Evolutionary conservation across 106 monocot genomes (phyloP).

Genomic region (Dendrobium chrysotoxum): DNA sequence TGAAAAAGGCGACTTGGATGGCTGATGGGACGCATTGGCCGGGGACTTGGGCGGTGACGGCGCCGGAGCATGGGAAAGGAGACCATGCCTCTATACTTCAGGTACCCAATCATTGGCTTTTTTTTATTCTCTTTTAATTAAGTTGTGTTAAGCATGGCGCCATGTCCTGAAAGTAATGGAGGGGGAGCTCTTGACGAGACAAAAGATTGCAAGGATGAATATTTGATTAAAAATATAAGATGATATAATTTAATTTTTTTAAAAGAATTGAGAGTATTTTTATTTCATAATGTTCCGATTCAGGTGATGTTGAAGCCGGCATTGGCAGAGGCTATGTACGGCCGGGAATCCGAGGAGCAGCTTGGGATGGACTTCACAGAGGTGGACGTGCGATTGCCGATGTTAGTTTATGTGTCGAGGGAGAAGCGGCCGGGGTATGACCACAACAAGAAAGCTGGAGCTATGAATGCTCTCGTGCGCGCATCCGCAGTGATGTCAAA

Average conservation of each 20-base stretch:
- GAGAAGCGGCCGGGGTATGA: constrained; percentile 84
- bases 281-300: neutral
- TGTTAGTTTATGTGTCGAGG: constrained; percentile 79
- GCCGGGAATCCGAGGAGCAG: constrained; percentile 11
- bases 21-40: constrained; percentile 91
- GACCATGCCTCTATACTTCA: constrained; percentile 88
- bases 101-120: constrained; percentile 34
- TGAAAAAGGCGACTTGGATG: constrained; percentile 70
- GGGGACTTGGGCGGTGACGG: constrained; percentile 45
- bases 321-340: constrained; percentile 18
- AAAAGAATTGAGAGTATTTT: too few species aligned
- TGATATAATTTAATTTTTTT: too few species aligned
- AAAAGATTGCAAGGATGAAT: too few species aligned
- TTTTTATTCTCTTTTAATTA: too few species aligned
- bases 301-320: neutral
- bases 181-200: too few species aligned
- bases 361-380: constrained; percentile 56
- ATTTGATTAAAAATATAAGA: too few species aligned
- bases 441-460: constrained; percentile 96
- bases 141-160: too few species aligned
- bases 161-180: too few species aligned
- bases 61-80: constrained; percentile 70
- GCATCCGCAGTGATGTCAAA: constrained; percentile 91
- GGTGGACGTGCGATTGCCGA: constrained; percentile 63
- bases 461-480: constrained; percentile 90